Conservation (phyloP, 768 basidiomycete genomes). For the Lentinus brumalis region DNA sequence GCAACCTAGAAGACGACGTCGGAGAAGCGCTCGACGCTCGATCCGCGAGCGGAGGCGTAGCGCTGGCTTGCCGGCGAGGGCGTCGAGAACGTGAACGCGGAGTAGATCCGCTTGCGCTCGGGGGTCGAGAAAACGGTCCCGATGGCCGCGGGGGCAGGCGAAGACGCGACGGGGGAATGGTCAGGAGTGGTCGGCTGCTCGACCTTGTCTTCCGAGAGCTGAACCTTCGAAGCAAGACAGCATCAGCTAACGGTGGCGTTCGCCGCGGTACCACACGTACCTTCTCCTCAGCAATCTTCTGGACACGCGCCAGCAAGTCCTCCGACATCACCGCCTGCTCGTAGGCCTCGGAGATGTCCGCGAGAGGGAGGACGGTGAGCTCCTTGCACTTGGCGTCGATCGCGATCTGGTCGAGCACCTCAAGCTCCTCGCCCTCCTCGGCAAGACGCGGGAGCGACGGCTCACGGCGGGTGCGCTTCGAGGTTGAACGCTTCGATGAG, state of each 20-base stretch:
- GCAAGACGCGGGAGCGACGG: constrained; percentile 65
- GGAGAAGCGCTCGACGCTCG: constrained; percentile 26
- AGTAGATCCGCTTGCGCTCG: constrained; percentile 70
- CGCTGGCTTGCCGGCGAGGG: constrained; percentile 65
- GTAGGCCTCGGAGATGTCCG: constrained; percentile 74
- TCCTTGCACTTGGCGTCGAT: constrained; percentile 81
- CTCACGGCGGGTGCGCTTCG: constrained; percentile 44
- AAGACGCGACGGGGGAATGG: constrained; percentile 24
- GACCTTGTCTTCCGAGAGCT: background rate
- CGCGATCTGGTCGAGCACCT: constrained; percentile 47
- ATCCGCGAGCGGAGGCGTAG: constrained; percentile 35
- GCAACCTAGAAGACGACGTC: constrained; percentile 13
- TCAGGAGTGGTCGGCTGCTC: constrained; percentile 14
- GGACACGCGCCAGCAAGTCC: constrained; percentile 4
- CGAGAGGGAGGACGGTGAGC: constrained; percentile 74
- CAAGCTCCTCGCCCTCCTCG: constrained; percentile 47
- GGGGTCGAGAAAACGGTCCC: constrained; percentile 64
- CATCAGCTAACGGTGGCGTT: background rate
- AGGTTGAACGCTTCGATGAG: constrained; percentile 33
- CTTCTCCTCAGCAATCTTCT: constrained; percentile 4
- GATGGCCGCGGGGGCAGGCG: constrained; percentile 32
- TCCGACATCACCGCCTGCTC: constrained; percentile 35
- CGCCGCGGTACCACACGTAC: background rate
- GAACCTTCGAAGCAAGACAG: constrained; percentile 1
- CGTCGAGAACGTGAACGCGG: constrained; percentile 78